Evolutionary conservation across 352 stramenopile species (phyloP).

Genomic region (Globisporangium viniferum): DNA sequence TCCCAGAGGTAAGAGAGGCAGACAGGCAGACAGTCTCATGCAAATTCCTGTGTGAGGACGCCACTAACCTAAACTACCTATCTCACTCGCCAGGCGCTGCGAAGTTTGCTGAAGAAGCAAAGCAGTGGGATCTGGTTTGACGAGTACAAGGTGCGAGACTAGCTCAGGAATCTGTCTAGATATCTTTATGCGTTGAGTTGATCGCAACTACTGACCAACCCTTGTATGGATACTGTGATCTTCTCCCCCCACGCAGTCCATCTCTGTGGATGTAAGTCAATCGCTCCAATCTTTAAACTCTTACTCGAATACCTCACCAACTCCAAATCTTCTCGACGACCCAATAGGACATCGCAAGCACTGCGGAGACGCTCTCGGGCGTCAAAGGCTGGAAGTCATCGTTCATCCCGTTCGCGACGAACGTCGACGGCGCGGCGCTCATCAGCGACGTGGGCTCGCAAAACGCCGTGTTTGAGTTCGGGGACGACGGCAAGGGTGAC

Average conservation of each 20-base stretch:
- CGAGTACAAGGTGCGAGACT: slow-evolving; percentile 54
- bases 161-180: too few relatives aligned
- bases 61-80: background rate
- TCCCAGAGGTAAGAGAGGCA: slow-evolving; percentile 40
- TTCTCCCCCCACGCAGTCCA: slow-evolving; percentile 28
- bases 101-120: slow-evolving; percentile 66
- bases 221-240: background rate
- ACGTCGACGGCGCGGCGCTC: slow-evolving; percentile 65
- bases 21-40: background rate
- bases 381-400: slow-evolving; percentile 55
- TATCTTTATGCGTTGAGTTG: background rate
- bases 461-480: slow-evolving; percentile 68
- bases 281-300: background rate
- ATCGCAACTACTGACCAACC: background rate
- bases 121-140: slow-evolving; percentile 84
- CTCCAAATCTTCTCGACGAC: background rate
- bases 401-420: slow-evolving; percentile 69
- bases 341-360: slow-evolving; percentile 53
- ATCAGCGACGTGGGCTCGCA: slow-evolving; percentile 48
- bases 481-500: slow-evolving; percentile 53
- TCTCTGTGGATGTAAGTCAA: slow-evolving; percentile 48
- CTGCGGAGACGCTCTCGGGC: slow-evolving; percentile 38
- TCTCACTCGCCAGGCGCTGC: slow-evolving; percentile 33
- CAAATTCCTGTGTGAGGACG: background rate
- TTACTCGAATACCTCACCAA: too few relatives aligned